Evolutionary conservation across 495 filamentous ascomycete genomes (phyloP), one percentile per base, ranked within the genome.

Genomic region (Lichenothelia convexa): DNA sequence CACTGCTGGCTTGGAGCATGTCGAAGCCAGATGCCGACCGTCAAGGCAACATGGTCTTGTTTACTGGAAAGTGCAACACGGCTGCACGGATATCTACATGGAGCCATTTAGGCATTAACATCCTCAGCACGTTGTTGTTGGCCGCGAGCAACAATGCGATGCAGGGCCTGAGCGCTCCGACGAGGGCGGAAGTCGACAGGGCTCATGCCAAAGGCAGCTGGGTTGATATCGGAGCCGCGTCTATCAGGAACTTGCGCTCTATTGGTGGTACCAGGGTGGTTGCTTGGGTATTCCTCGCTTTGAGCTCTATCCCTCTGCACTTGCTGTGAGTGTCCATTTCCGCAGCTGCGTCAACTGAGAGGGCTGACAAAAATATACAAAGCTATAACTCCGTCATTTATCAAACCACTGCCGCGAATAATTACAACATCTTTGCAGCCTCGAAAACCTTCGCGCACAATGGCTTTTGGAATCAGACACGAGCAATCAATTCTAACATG

Each of bases 361-460:
- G n/a, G n/a, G n/a, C n/a, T n/a, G n/a, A n/a, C n/a, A n/a, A n/a
- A n/a, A n/a, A n/a, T n/a, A n/a, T n/a, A n/a, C n/a, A n/a, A n/a
- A 46, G 48, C 13, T 54, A 51, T 34, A 56, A 55, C 30, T 50
- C 46, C 4, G 44, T 44, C 21, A 32, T 60, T 4, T 42, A 49
- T 21, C 43, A 45, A 18, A 46, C 41, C 24, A 36, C 58, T 18
- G 43, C 47, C 30, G 48, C 56, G 7, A 57, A 61, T 19, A 48
- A 60, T 21, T 67, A 63, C 36, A 40, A 48, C 24, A 21, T 58
- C n/a, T 53, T 51, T 3, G 41, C 49, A 17, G 59, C 53, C 12
- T 45, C 52, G 4, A 42, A 53, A 21, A 42, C 55, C 5, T 63
- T 62, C 39, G 6, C 50, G 16, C 42, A 45, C 13, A 51, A 54